Conservation (phyloP, 1,284 basidiomycete genomes). For the Microbotryum intermedium region DNA sequence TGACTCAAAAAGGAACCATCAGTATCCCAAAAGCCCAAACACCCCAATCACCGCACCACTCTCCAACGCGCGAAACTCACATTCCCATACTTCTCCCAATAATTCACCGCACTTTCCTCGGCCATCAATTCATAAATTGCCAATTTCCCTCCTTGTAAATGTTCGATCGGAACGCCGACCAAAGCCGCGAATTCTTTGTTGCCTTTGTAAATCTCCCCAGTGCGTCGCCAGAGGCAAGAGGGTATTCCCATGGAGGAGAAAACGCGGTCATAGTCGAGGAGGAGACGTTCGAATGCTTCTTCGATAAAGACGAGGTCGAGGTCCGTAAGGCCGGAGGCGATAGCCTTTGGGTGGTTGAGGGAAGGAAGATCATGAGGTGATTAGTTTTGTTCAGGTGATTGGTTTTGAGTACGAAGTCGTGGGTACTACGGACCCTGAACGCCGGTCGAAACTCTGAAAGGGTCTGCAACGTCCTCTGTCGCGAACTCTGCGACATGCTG, state of each 20-base stretch:
- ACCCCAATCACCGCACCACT: background rate
- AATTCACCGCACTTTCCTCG: slow-evolving; percentile 91
- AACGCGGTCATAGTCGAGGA: slow-evolving; percentile 84
- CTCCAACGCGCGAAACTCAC: slow-evolving; percentile 3
- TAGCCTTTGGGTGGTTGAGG: slow-evolving; percentile 48
- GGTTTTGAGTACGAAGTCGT: slow-evolving; percentile 22
- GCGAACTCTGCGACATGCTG: slow-evolving; percentile 78
- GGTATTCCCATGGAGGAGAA: slow-evolving; percentile 78
- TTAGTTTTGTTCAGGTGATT: background rate
- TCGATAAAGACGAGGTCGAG: slow-evolving; percentile 97
- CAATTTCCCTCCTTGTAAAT: slow-evolving; percentile 60
- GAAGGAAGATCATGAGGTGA: slow-evolving; percentile 12
- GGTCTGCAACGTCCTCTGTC: slow-evolving; percentile 80
- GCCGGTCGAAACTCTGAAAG: slow-evolving; percentile 85
- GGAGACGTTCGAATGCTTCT: slow-evolving; percentile 88
- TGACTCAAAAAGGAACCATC: background rate
- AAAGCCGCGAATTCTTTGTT: slow-evolving; percentile 90
- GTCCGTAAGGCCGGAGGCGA: slow-evolving; percentile 81
- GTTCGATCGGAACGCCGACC: slow-evolving; percentile 40
- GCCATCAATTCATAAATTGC: slow-evolving; percentile 98
- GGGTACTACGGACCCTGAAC: slow-evolving; percentile 55
- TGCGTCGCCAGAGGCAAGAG: slow-evolving; percentile 90
- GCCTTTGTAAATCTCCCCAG: slow-evolving; percentile 96
- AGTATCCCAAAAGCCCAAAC: background rate
- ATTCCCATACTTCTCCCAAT: slow-evolving; percentile 96